Evolutionary conservation across 768 basidiomycete species (phyloP), one percentile per base, ranked within the genome.

Genomic region (Trametes meyenii): DNA sequence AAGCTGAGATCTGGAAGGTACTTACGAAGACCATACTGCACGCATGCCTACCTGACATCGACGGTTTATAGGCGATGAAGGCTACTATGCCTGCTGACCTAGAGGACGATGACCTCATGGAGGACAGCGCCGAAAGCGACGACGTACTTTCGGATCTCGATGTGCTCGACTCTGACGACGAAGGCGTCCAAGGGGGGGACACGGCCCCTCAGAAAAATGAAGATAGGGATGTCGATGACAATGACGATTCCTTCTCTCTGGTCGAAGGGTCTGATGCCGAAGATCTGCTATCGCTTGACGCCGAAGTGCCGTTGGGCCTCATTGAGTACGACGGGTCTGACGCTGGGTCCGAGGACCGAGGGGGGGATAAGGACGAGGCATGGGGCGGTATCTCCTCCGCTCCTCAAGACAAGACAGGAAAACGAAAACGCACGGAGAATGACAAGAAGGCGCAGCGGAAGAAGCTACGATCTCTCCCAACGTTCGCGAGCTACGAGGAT

Each of bases 1-100:
- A 92, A 68, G 86, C 76, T 17, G 91, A 90, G 67, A 83, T 96
- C 17, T 98, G 95, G 95, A 94, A 90, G 87, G 95, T 94, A 65
- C 60, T 77, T 64, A 1, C 8, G 5, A 19, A 21, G 16, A 2
- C 14, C 35, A 4, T 36, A n/a, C 23, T 23, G 35, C 0, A 13
- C 1, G 29, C 14, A 8, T 13, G n/a, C 2, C 36, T 26, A 48
- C 2, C 16, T 16, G 2, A 6, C 33, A 38, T 16, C 40, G 42
- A 7, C 5, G 11, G 16, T 44, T 40, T 51, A 6, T 63, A 97
- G 94, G 94, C 85, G 0, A 96, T 96, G 92, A 85, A 92, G 79
- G 84, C 85, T n/a, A 84, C 85, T 2, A 88, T 96, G 84, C 92
- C 91, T 2, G 82, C 78, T 57, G 69, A 77, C 65, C 66, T 70